Conservation (phyloP, 2,329 filamentous ascomycete species). For the Epichloe amarillans region DNA sequence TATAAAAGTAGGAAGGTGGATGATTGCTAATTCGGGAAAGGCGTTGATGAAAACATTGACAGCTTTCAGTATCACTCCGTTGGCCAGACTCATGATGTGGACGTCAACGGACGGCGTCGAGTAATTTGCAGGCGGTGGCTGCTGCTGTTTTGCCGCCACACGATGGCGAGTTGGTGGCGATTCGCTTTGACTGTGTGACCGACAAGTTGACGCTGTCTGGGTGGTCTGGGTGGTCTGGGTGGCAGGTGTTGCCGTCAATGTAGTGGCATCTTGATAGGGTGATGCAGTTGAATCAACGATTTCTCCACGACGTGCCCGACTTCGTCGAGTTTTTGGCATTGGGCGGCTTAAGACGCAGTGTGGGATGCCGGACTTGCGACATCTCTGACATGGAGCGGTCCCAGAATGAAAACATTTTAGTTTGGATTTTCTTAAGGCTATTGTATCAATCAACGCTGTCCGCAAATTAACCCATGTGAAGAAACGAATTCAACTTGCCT, state of each 20-base stretch:
- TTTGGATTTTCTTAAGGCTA: conserved; percentile 17
- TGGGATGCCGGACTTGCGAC: conserved; percentile 13
- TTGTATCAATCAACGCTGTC: too few relatives aligned
- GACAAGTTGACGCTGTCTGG: neutral
- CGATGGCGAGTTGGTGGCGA: neutral
- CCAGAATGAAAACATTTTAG: conserved; percentile 22
- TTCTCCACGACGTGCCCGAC: conserved; percentile 1
- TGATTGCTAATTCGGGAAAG: conserved; percentile 20
- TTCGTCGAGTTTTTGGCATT: neutral
- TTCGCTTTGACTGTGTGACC: neutral
- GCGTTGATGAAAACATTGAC: conserved; percentile 21
- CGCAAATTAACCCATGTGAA: neutral
- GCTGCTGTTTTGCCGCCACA: neutral
- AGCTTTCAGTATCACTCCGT: conserved; percentile 17
- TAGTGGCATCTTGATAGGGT: neutral
- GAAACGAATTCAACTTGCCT: conserved; percentile 12
- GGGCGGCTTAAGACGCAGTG: conserved; percentile 16
- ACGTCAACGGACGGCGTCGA: conserved; percentile 8
- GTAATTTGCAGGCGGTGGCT: neutral
- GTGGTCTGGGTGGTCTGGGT: neutral
- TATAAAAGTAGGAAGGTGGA: conserved; percentile 20
- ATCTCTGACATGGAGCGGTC: conserved; percentile 18
- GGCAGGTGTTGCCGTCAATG: neutral
- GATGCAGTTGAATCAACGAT: neutral
- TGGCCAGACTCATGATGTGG: conserved; percentile 15